These are phyloP conservation scores for Juglanconis oblonga DNA, from an alignment of 2,329 filamentous ascomycete species.

Conservation along the genomic window DNA sequence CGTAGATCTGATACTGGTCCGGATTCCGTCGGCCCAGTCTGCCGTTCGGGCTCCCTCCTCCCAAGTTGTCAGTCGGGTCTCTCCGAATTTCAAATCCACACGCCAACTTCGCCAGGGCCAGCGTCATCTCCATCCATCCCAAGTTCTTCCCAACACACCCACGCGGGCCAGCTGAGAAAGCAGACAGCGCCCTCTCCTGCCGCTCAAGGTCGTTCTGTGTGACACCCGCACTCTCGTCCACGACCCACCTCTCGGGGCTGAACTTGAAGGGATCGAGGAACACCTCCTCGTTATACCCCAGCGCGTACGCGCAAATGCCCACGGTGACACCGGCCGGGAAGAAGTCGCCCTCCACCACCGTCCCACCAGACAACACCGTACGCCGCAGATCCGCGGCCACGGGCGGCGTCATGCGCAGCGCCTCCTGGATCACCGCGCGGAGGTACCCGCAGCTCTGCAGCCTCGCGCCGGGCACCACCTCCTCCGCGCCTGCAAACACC, in stretches of 20 bases:
- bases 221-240: background rate
- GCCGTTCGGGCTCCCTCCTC: background rate
- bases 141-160: slow-evolving; percentile 10
- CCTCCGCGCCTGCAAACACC: background rate
- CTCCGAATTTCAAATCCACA: slow-evolving; percentile 3
- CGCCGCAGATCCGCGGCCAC: background rate
- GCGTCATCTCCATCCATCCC: slow-evolving; percentile 8
- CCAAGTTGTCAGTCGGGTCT: background rate
- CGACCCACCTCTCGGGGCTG: slow-evolving; percentile 7
- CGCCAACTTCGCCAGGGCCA: slow-evolving; percentile 2
- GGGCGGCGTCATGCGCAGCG: slow-evolving; percentile 23
- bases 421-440: slow-evolving; percentile 24
- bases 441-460: slow-evolving; percentile 22
- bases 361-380: background rate
- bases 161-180: slow-evolving; percentile 5
- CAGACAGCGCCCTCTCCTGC: background rate
- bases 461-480: background rate
- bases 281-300: slow-evolving; percentile 8
- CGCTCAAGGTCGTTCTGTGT: background rate
- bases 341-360: background rate
- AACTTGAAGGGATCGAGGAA: slow-evolving; percentile 7
- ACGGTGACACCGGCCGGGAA: slow-evolving; percentile 5
- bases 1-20: slow-evolving; percentile 15
- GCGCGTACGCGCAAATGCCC: background rate
- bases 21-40: slow-evolving; percentile 2